These are phyloP conservation scores for Erodium moschatum DNA, from an alignment of 441 rosid genomes.

Conservation along the genomic window DNA sequence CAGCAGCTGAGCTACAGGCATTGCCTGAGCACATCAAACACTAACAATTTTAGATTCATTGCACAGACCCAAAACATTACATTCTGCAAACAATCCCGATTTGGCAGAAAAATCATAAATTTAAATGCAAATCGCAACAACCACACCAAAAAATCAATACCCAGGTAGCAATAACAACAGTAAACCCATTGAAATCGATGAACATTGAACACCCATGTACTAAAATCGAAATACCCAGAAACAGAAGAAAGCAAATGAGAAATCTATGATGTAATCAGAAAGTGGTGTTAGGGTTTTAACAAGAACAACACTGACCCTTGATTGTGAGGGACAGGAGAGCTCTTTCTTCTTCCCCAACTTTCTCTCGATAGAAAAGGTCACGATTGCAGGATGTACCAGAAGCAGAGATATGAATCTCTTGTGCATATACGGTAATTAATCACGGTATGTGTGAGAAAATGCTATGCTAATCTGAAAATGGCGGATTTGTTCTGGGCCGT, in stretches of 20 bases:
- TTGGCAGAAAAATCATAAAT: neutral
- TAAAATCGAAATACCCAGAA: neutral
- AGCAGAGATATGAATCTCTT: neutral
- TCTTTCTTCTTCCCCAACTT: neutral
- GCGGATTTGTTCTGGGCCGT: neutral
- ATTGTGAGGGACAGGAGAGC: neutral
- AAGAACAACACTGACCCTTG: neutral
- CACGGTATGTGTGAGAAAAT: neutral
- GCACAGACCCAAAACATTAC: neutral
- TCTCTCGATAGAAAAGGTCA: neutral
- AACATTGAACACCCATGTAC: too few species aligned
- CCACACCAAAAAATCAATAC: neutral
- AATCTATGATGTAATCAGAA: neutral
- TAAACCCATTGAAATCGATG: neutral
- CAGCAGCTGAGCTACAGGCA: neutral
- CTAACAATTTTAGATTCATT: neutral
- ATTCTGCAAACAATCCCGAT: neutral
- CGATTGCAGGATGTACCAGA: slow-evolving; percentile 1
- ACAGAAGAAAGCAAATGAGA: neutral
- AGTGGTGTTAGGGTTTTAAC: neutral
- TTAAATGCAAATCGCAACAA: neutral
- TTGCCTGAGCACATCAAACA: neutral
- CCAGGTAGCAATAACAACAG: neutral
- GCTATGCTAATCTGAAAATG: neutral
- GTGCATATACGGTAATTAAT: neutral